These are phyloP conservation scores for Xenosphaeropsis pyriputrescens DNA, from an alignment of 2,329 filamentous ascomycete species.

Conservation along the genomic window DNA sequence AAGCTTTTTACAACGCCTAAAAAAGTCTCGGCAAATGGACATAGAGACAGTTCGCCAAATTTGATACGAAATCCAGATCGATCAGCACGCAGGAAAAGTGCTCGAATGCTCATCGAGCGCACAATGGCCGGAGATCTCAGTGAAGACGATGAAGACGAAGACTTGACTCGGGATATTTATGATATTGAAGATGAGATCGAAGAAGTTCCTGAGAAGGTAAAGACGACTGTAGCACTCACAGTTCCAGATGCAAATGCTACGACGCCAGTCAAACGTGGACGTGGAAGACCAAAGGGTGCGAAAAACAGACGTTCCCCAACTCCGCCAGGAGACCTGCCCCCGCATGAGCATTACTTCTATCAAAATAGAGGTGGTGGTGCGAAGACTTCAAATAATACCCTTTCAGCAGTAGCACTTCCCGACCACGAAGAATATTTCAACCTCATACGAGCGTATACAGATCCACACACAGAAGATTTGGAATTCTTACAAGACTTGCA, in stretches of 20 bases:
- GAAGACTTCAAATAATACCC: constrained; percentile 77
- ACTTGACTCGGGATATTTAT: constrained; percentile 55
- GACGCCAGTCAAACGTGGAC: constrained; percentile 36
- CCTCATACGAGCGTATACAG: constrained; percentile 41
- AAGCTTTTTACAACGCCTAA: constrained; percentile 16
- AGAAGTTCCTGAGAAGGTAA: too few species aligned
- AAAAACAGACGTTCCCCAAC: constrained; percentile 37
- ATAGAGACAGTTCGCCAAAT: constrained; percentile 11
- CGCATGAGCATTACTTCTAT: constrained; percentile 87
- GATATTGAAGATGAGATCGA: constrained; percentile 35
- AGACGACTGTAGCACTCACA: too few species aligned
- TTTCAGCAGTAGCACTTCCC: constrained; percentile 60
- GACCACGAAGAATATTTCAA: constrained; percentile 88
- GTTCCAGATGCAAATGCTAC: constrained; percentile 5
- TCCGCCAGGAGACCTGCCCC: constrained; percentile 62
- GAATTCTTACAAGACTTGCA: constrained; percentile 63
- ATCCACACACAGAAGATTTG: constrained; percentile 58
- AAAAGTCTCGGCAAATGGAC: constrained; percentile 6
- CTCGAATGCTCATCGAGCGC: constrained; percentile 58
- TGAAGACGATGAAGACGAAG: constrained; percentile 56
- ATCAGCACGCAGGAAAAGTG: constrained; percentile 78
- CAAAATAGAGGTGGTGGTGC: constrained; percentile 71
- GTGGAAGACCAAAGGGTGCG: constrained; percentile 27
- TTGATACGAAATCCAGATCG: constrained; percentile 44
- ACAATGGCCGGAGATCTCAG: constrained; percentile 52